Conservation (phyloP, 2,329 filamentous ascomycete genomes). For the Parastagonospora nodorum region DNA sequence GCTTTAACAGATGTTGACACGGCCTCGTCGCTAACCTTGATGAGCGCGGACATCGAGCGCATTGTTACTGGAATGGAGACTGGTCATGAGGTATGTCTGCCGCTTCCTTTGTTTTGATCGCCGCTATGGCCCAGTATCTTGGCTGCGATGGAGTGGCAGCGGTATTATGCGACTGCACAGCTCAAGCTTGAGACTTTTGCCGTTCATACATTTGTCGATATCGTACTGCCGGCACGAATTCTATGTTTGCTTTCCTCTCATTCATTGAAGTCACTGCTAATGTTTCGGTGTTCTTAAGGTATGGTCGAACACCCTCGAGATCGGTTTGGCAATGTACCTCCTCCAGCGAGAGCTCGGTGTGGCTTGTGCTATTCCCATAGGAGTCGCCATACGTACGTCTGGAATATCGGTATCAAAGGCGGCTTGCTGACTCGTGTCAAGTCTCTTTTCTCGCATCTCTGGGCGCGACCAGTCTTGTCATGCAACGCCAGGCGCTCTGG, state of each 20-base stretch:
- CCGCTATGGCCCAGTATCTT: too few species aligned
- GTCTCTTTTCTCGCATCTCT: slow-evolving; percentile 34
- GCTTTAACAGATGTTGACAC: slow-evolving; percentile 35
- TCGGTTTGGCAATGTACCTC: slow-evolving; percentile 54
- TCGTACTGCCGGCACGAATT: not conserved
- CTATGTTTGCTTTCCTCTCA: not conserved
- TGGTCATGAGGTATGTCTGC: slow-evolving; percentile 30
- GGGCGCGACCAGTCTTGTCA: slow-evolving; percentile 35
- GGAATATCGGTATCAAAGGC: not conserved
- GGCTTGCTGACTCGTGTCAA: slow-evolving; percentile 1
- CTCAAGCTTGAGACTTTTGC: not conserved
- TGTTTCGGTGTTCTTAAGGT: slow-evolving; percentile 8
- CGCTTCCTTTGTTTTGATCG: too few species aligned
- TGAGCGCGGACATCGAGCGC: slow-evolving; percentile 46
- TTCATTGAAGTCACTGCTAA: too few species aligned
- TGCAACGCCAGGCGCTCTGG: slow-evolving; percentile 46
- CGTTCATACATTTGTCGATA: not conserved
- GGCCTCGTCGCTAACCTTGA: slow-evolving; percentile 40
- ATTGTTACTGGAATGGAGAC: slow-evolving; percentile 43
- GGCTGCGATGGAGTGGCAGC: too few species aligned
- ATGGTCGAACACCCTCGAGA: slow-evolving; percentile 48
- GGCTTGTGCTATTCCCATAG: slow-evolving; percentile 56
- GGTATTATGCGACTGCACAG: too few species aligned
- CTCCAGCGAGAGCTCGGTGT: slow-evolving; percentile 54
- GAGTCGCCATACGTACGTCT: slow-evolving; percentile 46